Evolutionary conservation across 2,329 filamentous ascomycete species (phyloP).

Genomic region (Clarireedia sp.): DNA sequence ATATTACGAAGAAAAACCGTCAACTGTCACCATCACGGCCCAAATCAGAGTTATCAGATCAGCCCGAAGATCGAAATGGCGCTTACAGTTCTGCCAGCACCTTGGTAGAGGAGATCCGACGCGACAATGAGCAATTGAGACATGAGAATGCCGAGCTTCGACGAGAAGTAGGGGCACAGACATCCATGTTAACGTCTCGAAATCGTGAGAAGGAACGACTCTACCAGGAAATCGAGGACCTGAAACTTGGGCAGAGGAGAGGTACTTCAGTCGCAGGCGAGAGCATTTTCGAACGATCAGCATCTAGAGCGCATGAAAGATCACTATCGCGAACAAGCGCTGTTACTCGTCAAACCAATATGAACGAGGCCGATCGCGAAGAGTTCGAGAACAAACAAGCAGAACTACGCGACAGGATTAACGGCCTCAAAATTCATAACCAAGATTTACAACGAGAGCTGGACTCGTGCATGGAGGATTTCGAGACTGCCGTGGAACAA

Average conservation of each 20-base stretch:
- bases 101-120: slow-evolving; percentile 67
- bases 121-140: slow-evolving; percentile 65
- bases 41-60: slow-evolving; percentile 38
- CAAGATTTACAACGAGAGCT: slow-evolving; percentile 81
- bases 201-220: slow-evolving; percentile 92
- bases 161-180: slow-evolving; percentile 88
- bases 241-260: slow-evolving; percentile 80
- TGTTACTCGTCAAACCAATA: slow-evolving; percentile 29
- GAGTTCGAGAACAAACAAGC: slow-evolving; percentile 79
- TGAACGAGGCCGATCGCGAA: slow-evolving; percentile 73
- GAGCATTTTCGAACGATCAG: slow-evolving; percentile 89
- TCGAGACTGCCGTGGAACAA: slow-evolving; percentile 62
- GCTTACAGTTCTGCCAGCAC: slow-evolving; percentile 53
- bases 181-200: slow-evolving; percentile 92
- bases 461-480: slow-evolving; percentile 69
- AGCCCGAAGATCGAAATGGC: slow-evolving; percentile 41
- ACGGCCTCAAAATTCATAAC: slow-evolving; percentile 78
- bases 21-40: slow-evolving; percentile 38
- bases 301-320: slow-evolving; percentile 70
- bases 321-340: slow-evolving; percentile 61
- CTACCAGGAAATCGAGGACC: slow-evolving; percentile 93
- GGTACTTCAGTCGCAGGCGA: slow-evolving; percentile 65
- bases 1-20: slow-evolving; percentile 48
- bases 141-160: slow-evolving; percentile 90
- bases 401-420: slow-evolving; percentile 77